A percentile compares a stretch with the other conserved stretches of the same genome.
Evolutionary conservation across 192 early-diverging fungal genomes (phyloP).

Genomic region (Umbelopsis sp.): DNA sequence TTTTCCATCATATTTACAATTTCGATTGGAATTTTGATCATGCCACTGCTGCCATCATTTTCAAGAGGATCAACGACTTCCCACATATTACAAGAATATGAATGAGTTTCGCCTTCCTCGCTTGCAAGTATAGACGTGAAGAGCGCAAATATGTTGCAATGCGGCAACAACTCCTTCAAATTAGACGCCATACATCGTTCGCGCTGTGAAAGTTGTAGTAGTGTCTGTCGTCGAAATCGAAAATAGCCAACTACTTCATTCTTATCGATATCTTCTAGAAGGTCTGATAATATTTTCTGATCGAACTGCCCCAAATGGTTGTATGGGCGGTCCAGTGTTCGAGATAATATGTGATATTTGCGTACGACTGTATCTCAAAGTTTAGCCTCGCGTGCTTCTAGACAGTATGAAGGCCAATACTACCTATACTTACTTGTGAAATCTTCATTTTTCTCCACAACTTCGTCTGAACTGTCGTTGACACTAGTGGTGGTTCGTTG

Average conservation of each 20-base stretch:
- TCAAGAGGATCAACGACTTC: not conserved
- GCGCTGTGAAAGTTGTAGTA: not conserved
- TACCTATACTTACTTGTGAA: not conserved
- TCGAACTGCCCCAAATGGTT: conserved; percentile 3
- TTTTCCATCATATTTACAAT: conserved; percentile 18
- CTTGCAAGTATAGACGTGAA: not conserved
- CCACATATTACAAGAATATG: conserved; percentile 4
- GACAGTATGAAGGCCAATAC: not conserved
- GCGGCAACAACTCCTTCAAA: not conserved
- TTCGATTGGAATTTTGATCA: not conserved
- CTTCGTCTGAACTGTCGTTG: conserved; percentile 10
- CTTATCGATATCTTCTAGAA: not conserved
- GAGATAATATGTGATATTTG: conserved; percentile 12
- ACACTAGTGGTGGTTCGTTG: conserved; percentile 5
- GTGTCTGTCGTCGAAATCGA: conserved; percentile 16
- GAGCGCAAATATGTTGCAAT: not conserved
- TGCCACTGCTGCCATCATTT: not conserved
- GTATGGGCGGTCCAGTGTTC: not conserved
- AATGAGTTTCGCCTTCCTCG: not conserved
- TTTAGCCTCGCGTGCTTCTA: not conserved
- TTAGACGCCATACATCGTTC: not conserved
- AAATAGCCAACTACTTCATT: not conserved
- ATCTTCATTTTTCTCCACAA: conserved; percentile 1
- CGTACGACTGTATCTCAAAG: not conserved
- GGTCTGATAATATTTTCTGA: not conserved